Base-by-base conservation (phyloP, 495 filamentous ascomycete species). In the Neurospora tetrasperma region DNA sequence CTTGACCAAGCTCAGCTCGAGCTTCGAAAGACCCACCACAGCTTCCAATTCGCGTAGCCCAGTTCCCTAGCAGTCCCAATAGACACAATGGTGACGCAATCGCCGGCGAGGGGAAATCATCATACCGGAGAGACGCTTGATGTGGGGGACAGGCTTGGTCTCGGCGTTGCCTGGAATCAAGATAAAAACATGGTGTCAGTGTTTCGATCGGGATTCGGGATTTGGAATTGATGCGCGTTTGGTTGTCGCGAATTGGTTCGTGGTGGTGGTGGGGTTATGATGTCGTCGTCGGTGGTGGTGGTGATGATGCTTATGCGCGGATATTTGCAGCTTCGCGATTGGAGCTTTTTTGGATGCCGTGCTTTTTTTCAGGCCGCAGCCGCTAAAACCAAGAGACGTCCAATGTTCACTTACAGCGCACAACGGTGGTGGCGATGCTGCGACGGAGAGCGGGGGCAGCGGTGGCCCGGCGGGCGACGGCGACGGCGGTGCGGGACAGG, bases 401-500 rank as follows among this genome's bases (percentile, higher is more conserved):
- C 39, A 48, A 18, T 35, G 35, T 6, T 73, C 42, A 78, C 89
- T 84, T 86, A 91, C 89, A 84, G 82, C 88, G 88, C 75, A 87
- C 82, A 76, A 87, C 78, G 72, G 87, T 84, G 78, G 83, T 86
- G 69, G 88, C 80, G 79, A 91, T 87, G 80, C 82, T 86, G 80
- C 89, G 89, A 73, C 82, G 82, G 77, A 86, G 84, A 74, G 87
- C 76, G 77, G 89, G 88, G 75, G 86, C 82, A 79, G 87, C 83
- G 75, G 88, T 88, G 72, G 88, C 88, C 78, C 92, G 92, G 83
- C 91, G 88, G 73, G 89, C 90, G 76, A 91, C 86, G 78, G 89
- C 87, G 77, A 92, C 82, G 78, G 89, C 92, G 76, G 93, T 89
- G 82, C 93, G 92, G 84, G 92, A 90, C 80, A 96, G 85, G 83